These are phyloP conservation scores for Scheffersomyces lignosus DNA, from an alignment of 805 yeast genomes.

Conservation along the genomic window DNA sequence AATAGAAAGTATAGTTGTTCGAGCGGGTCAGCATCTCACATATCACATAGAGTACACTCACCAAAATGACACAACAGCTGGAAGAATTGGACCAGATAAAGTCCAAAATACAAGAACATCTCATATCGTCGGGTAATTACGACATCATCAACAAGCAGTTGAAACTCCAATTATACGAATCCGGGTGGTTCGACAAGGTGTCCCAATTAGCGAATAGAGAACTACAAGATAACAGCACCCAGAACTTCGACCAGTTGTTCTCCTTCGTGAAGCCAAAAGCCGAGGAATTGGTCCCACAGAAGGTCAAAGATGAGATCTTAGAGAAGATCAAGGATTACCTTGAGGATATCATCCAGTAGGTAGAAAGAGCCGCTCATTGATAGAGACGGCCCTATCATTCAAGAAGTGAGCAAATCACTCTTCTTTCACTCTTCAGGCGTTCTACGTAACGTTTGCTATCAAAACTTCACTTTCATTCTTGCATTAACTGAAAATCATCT, in stretches of 20 bases:
- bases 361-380: no score
- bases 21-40: no score
- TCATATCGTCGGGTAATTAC: slow-evolving; percentile 78
- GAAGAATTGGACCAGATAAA: slow-evolving; percentile 46
- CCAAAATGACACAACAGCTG: slow-evolving; percentile 26
- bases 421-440: no score
- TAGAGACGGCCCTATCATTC: no score
- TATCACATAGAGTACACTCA: no score
- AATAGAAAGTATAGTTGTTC: no score
- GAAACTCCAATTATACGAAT: slow-evolving; percentile 62
- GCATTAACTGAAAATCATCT: no score
- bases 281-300: slow-evolving; percentile 65
- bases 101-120: slow-evolving; percentile 65
- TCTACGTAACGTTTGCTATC: no score
- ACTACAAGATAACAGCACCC: slow-evolving; percentile 45
- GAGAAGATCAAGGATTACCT: slow-evolving; percentile 59
- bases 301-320: slow-evolving; percentile 60
- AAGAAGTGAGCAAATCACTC: no score
- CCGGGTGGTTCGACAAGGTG: slow-evolving; percentile 86
- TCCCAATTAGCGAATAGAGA: slow-evolving; percentile 53
- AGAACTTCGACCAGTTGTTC: slow-evolving; percentile 55
- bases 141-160: slow-evolving; percentile 67
- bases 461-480: no score
- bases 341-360: slow-evolving; percentile 39
- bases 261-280: slow-evolving; percentile 64